Base-by-base conservation (phyloP, 129 eudicot species). In the Lonicera japonica region DNA sequence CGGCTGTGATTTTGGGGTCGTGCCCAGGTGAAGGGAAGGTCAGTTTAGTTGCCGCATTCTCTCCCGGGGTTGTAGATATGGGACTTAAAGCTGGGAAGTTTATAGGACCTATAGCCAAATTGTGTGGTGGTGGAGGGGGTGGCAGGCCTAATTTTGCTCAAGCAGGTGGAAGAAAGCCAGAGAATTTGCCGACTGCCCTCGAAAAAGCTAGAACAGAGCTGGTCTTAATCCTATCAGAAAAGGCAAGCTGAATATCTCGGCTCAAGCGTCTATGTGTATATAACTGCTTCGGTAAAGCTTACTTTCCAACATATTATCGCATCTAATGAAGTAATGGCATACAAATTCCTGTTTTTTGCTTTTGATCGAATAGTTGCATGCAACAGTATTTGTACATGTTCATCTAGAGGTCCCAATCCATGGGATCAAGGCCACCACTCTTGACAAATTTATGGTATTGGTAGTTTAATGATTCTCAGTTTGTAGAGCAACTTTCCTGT, bases 121-220 rank as follows among this genome's bases (percentile, higher is more conserved):
- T 88, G 72, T 94, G 99, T 53, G 96, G 96, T 39, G 99, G 99
- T 29, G 95, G 89, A 11, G 99, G 99, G 3, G 96, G 96, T 39
- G 99, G 99, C 45, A 82, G 89, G 67, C 96, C 92, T 25, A 88
- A 85, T 70, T 83, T 88, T 46, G 99, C 99, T 23, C 99, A 94
- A 82, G 99, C 99, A 3, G 96, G 99, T 60, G 96, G 99, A 67
- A 79, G 85, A 67, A 86, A 88, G 75, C 95, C 99, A 9, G 92
- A 88, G 69, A 94, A 79, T 55, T 76, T 94, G 81, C 38, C 34
- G n/a, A 55, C 56, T 40, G 94, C 99, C 6, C 96, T 94, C 45
- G 87, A 83, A 47, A 78, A 74, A 65, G 99, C 96, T 25, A 84
- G 83, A 47, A 77, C 79, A 0, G 85, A 85, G 23, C 88, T 94